Conservation (phyloP, 2,329 filamentous ascomycete species). For the Hortaea werneckii region DNA sequence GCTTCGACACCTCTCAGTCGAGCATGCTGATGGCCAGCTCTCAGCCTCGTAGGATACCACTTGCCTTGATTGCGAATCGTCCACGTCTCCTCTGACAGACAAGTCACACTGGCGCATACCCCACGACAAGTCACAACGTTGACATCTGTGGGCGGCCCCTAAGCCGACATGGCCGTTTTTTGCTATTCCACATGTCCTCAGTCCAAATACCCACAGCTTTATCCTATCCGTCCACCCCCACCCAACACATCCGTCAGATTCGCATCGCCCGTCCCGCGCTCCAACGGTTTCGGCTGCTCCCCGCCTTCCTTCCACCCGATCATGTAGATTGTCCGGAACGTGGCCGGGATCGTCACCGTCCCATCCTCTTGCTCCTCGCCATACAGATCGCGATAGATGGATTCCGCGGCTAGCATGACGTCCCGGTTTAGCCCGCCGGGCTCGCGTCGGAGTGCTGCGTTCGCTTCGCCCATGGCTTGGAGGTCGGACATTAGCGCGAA, state of each 20-base stretch:
- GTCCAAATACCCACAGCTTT: too few relatives aligned
- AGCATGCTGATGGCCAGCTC: too few relatives aligned
- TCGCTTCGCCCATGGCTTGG: constrained; percentile 92
- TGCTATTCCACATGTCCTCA: too few relatives aligned
- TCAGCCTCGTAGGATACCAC: too few relatives aligned
- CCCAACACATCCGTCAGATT: constrained; percentile 77
- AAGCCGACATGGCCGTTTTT: too few relatives aligned
- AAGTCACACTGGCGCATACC: too few relatives aligned
- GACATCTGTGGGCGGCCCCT: too few relatives aligned
- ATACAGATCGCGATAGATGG: constrained; percentile 80
- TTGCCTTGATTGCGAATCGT: too few relatives aligned
- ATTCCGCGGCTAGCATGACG: constrained; percentile 75
- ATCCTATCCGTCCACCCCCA: constrained; percentile 22
- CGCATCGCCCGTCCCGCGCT: constrained; percentile 74
- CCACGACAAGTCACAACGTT: too few relatives aligned
- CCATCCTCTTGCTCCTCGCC: constrained; percentile 61
- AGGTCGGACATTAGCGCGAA: constrained; percentile 90
- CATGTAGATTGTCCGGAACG: constrained; percentile 94
- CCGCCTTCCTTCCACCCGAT: constrained; percentile 91
- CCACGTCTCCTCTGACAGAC: too few relatives aligned
- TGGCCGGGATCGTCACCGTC: constrained; percentile 59
- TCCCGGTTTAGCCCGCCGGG: constrained; percentile 66
- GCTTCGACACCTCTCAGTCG: too few relatives aligned
- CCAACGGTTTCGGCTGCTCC: constrained; percentile 67
- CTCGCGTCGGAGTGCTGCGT: constrained; percentile 77